Percentiles rank a stretch among this genome's conserved stretches.
phyloP scores from a whole-genome alignment of 768 basidiomycete genomes.

The Hemileccinum rubropunctum region DNA sequence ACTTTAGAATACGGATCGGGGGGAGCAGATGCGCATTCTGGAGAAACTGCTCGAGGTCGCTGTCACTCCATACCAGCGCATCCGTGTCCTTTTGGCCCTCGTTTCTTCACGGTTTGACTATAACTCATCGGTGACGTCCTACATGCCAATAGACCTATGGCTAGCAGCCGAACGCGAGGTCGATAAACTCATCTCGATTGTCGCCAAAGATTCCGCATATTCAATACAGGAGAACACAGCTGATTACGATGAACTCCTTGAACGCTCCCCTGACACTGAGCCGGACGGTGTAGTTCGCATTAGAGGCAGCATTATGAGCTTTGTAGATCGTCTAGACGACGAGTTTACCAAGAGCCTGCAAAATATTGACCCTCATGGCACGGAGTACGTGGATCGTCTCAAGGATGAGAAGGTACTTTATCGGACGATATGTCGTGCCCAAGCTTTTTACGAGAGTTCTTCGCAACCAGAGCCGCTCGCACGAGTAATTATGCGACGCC shows the following conservation, averaged over 20 bases:
- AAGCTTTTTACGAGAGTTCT: conserved; percentile 86
- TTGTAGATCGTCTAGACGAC: conserved; percentile 94
- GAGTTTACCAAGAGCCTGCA: conserved; percentile 97
- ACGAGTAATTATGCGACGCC: conserved; percentile 88
- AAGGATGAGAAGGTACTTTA: conserved; percentile 96
- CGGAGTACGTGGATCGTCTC: conserved; percentile 96
- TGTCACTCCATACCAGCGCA: conserved; percentile 85
- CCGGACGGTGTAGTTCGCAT: conserved; percentile 76
- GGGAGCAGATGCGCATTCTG: conserved; percentile 89
- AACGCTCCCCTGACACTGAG: conserved; percentile 75
- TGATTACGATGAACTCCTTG: conserved; percentile 89
- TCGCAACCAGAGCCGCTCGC: conserved; percentile 74
- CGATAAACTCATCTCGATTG: conserved; percentile 79
- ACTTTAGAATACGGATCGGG: conserved; percentile 88
- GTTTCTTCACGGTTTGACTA: conserved; percentile 97
- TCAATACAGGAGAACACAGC: conserved; percentile 82
- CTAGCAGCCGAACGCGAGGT: conserved; percentile 81
- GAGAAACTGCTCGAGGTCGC: conserved; percentile 85
- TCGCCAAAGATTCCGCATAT: conserved; percentile 70
- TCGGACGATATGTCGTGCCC: conserved; percentile 88
- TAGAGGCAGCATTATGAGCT: conserved; percentile 93
- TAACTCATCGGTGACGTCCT: conserved; percentile 78
- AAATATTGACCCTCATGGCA: conserved; percentile 97
- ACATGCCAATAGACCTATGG: conserved; percentile 96
- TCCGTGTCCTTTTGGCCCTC: conserved; percentile 90